Evolutionary conservation across 148 eudicot genomes (phyloP).

Genomic region (Rheum nobile): DNA sequence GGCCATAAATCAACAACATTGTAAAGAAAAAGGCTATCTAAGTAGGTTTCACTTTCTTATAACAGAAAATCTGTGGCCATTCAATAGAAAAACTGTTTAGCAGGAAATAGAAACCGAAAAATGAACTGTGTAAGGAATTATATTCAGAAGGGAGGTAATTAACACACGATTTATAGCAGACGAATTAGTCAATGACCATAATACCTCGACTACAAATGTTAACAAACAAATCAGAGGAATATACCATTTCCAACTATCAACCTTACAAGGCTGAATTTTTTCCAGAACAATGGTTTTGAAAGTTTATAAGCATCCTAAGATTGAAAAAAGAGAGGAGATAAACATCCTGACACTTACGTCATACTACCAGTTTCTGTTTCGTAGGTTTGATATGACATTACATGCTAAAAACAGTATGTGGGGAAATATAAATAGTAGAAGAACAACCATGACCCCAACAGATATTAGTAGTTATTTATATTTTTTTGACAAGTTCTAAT

Average conservation of each 20-base stretch:
- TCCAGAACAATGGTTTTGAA: no score
- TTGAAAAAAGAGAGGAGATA: not conserved
- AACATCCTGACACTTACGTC: not conserved
- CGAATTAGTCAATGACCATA: no score
- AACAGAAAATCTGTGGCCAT: no score
- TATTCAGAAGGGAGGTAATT: not conserved
- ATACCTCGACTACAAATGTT: no score
- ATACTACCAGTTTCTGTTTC: not conserved
- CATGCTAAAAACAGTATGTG: not conserved
- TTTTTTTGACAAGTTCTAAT: no score
- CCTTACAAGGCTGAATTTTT: not conserved
- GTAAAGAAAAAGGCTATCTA: not conserved
- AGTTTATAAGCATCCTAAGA: no score
- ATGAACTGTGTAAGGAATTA: not conserved
- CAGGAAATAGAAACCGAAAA: no score
- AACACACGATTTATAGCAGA: not conserved
- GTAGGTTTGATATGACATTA: not conserved
- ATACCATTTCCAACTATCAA: not conserved
- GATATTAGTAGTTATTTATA: no score
- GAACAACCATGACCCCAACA: no score
- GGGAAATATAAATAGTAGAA: not conserved
- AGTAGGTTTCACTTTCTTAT: no score
- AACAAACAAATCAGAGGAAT: not conserved
- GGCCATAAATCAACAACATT: no score
- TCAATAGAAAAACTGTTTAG: not conserved